Evolutionary conservation across 768 basidiomycete genomes (phyloP), one percentile per base, ranked within the genome.

Genomic region (Leucocoprinus sp.): DNA sequence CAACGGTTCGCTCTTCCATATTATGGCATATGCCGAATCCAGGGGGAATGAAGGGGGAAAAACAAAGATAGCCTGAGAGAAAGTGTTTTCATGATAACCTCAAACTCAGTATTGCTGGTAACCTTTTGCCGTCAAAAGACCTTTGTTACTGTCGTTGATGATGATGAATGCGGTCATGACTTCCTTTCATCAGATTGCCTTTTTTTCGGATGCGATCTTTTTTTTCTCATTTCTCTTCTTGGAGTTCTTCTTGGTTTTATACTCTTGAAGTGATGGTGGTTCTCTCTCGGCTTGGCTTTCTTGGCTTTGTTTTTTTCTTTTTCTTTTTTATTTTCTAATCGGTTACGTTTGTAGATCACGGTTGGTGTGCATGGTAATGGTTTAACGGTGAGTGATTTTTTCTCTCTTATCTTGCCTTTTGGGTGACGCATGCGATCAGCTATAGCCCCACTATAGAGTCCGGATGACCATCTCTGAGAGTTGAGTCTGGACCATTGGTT

Each of bases 351-450:
- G 15, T 41, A 60, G 57, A 56, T 59, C 43, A 48, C 55, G 14
- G 44, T 59, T 28, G 57, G 56, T 35, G 74, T 77, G 4, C 77
- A 77, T 52, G 80, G 80, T 26, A 80, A 80, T 55, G 80, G 80
- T 17, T 60, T 85, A 4, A 79, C 81, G 8, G 59, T 60, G 40
- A 48, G 57, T 35, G 45, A 7, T 14, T 22, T 9, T 28, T 40
- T 15, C 2, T 42, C 3, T 8, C 15, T 26, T 47, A 36, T 17
- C 35, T 14, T 31, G 8, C 26, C 33, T 41, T 29, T 24, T 11
- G 21, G n/a, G n/a, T n/a, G n/a, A n/a, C n/a, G n/a, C n/a, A n/a
- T n/a, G n/a, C n/a, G n/a, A n/a, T 33, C 9, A 12, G 3, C 33
- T 19, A 21, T 33, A 29, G 27, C 42, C 19, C 29, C 31, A 31